These are phyloP conservation scores for Talaromyces trachyspermus DNA, from an alignment of 495 filamentous ascomycete species.

Conservation along the genomic window DNA sequence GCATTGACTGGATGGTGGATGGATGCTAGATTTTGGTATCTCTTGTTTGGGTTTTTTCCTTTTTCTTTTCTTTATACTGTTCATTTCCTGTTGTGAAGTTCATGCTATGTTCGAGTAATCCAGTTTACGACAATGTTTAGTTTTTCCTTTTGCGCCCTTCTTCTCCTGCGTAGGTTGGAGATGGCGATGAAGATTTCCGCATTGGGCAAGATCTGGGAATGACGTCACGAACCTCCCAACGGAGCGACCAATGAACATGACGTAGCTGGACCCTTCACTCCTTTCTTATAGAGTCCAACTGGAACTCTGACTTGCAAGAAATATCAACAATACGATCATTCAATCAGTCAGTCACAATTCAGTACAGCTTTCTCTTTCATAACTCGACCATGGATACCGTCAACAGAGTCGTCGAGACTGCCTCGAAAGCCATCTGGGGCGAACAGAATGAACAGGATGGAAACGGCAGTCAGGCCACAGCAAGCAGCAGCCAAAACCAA, in stretches of 20 bases:
- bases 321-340: too few relatives aligned
- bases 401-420: slow-evolving; percentile 26
- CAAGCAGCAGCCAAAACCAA: too few relatives aligned
- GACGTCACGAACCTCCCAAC: neutral
- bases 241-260: slow-evolving; percentile 1
- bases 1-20: neutral
- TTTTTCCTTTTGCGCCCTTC: neutral
- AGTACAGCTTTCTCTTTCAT: neutral
- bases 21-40: neutral
- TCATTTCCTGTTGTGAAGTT: neutral
- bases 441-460: slow-evolving; percentile 10
- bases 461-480: neutral
- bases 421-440: slow-evolving; percentile 29
- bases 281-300: neutral
- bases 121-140: neutral
- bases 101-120: neutral
- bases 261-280: too few relatives aligned
- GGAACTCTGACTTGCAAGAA: too few relatives aligned
- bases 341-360: neutral
- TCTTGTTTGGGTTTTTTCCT: neutral
- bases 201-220: slow-evolving; percentile 2
- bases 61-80: neutral
- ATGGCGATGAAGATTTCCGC: slow-evolving; percentile 3
- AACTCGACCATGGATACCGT: slow-evolving; percentile 29
- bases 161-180: neutral